phyloP scores from a whole-genome alignment of 2,329 filamentous ascomycete genomes.

The Paecilomyces niveus region DNA sequence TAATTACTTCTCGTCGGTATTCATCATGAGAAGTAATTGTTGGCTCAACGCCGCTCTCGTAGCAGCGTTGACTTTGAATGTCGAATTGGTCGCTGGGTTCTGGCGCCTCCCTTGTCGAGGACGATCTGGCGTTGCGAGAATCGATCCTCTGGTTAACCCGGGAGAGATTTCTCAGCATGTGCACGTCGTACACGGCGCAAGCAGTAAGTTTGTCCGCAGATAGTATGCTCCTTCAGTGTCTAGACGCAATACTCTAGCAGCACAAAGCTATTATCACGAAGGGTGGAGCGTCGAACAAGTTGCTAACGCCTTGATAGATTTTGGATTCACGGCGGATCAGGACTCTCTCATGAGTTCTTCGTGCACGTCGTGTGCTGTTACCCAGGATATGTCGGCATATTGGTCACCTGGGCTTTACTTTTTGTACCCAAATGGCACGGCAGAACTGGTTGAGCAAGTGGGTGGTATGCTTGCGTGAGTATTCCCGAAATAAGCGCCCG shows the following conservation, averaged over 20 bases:
- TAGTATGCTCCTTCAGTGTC: not conserved
- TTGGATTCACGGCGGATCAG: slow-evolving; percentile 52
- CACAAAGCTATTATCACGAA: not conserved
- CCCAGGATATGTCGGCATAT: slow-evolving; percentile 79
- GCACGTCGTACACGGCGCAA: slow-evolving; percentile 69
- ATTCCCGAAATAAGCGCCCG: slow-evolving; percentile 4
- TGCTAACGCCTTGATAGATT: slow-evolving; percentile 45
- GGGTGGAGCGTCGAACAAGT: not conserved
- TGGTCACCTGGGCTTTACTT: slow-evolving; percentile 81
- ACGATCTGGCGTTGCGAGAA: slow-evolving; percentile 59
- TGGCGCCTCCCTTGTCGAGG: slow-evolving; percentile 85
- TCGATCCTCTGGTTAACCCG: slow-evolving; percentile 69
- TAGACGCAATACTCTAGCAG: too few species aligned
- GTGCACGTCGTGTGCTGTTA: slow-evolving; percentile 77
- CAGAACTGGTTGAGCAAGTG: slow-evolving; percentile 63
- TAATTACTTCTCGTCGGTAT: not conserved
- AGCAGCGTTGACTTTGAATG: slow-evolving; percentile 24
- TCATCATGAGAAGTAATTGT: not conserved
- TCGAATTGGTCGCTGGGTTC: slow-evolving; percentile 55
- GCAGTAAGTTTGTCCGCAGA: slow-evolving; percentile 50
- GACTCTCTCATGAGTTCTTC: slow-evolving; percentile 52
- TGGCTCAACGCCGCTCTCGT: not conserved
- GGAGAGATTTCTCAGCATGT: slow-evolving; percentile 57
- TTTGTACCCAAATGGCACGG: slow-evolving; percentile 58
- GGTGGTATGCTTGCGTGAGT: slow-evolving; percentile 82